Base-by-base conservation (phyloP, 73 alveolate genomes). In the Paramecium octaurelia region DNA sequence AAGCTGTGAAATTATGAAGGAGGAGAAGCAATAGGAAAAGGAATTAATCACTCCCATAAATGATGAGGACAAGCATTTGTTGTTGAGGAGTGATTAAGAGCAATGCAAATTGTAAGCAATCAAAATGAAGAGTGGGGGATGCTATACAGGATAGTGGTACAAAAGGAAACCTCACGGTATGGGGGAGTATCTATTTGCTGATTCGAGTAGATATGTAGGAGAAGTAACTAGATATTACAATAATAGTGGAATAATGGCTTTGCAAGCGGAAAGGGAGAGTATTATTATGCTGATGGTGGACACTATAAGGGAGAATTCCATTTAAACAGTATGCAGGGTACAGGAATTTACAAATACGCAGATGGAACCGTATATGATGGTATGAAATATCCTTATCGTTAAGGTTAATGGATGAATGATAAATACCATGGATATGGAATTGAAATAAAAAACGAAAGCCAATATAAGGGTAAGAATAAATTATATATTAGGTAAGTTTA, bases 321-420 rank as follows among this genome's bases (percentile, higher is more conserved):
- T 31, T 40, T 23, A 43, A 43, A 80, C 11, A 43, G 50, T 14
- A 43, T 80, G 48, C 57, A 80, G 14, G 91, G 91, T 14, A 80
- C 12, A 8, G 91, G 91, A 21, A 44, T 42, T 8, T 80, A 80
- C 27, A 80, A 48, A 80, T 80, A 44, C 46, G 7, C 46, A 8
- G 91, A 80, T 80, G 91, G 91, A 44, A 24, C 76, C 44, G 24
- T 24, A 23, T 80, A 80, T 43, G 50, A 80, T 11, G 91, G 87
- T 48, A 80, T 21, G 20, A 44, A 12, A 18, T 18, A 11, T 23
- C 3, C 34, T 11, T 20, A 44, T 46, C 10, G n/a, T 40, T 16
- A 44, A 44, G 91, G 91, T 12, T 20, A 12, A 23, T 80, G 91
- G 91, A 23, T 42, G 70, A 24, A 44, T 3, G 91, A 80, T 48